These are phyloP conservation scores for Colletotrichum plurivorum DNA, from an alignment of 2,329 filamentous ascomycete species.

Conservation along the genomic window DNA sequence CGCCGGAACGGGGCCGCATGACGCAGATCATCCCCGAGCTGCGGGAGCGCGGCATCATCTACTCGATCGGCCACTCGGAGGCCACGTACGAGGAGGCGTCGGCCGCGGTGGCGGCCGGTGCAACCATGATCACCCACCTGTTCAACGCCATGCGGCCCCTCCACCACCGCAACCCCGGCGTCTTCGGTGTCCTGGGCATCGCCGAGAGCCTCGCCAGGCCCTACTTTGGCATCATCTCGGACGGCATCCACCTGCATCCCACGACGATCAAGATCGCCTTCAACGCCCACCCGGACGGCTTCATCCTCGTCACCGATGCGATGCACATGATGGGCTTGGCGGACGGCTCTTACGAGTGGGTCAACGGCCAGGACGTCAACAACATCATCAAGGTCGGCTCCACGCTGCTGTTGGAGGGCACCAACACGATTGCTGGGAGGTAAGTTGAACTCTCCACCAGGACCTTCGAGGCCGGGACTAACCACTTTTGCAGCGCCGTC, in stretches of 20 bases:
- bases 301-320: slow-evolving; percentile 92
- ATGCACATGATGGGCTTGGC: slow-evolving; percentile 89
- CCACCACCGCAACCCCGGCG: slow-evolving; percentile 90
- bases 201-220: slow-evolving; percentile 73
- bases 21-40: slow-evolving; percentile 77
- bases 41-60: slow-evolving; percentile 76
- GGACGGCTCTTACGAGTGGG: slow-evolving; percentile 90
- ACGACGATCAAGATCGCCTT: slow-evolving; percentile 92
- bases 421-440: slow-evolving; percentile 84
- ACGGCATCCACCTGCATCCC: slow-evolving; percentile 91
- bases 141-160: slow-evolving; percentile 96
- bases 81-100: slow-evolving; percentile 88
- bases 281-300: slow-evolving; percentile 85
- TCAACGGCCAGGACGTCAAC: slow-evolving; percentile 74
- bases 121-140: slow-evolving; percentile 91
- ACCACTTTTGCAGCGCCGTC: slow-evolving; percentile 64
- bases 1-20: slow-evolving; percentile 84
- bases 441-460: slow-evolving; percentile 52
- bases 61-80: slow-evolving; percentile 88
- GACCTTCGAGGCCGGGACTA: slow-evolving; percentile 11
- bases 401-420: slow-evolving; percentile 82
- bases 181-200: slow-evolving; percentile 87
- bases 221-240: slow-evolving; percentile 90
- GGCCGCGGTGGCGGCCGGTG: slow-evolving; percentile 78
- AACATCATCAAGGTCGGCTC: slow-evolving; percentile 79